Evolutionary conservation across 139 green algal species (phyloP).

Genomic region (Diplosphaera chodatii): DNA sequence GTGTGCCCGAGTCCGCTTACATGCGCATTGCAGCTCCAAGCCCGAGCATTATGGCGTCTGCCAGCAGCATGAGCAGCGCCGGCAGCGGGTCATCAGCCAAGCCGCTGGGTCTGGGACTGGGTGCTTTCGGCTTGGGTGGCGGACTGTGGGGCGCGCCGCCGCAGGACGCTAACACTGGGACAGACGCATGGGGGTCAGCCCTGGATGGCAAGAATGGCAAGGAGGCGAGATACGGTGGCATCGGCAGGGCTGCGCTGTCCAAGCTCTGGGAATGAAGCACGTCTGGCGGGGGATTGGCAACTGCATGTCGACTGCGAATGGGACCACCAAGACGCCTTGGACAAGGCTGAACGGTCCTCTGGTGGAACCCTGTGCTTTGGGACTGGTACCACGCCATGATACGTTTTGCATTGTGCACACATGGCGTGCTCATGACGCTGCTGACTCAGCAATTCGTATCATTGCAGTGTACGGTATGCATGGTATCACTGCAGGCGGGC

Average conservation of each 20-base stretch:
- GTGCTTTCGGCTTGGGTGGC: neutral
- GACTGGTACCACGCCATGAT: too few relatives aligned
- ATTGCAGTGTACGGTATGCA: too few relatives aligned
- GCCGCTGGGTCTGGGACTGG: neutral
- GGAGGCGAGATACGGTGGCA: neutral
- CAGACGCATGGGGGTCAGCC: neutral
- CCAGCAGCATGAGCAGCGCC: neutral
- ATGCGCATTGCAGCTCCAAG: too few relatives aligned
- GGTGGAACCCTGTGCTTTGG: too few relatives aligned
- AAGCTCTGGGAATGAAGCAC: neutral
- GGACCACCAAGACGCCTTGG: too few relatives aligned
- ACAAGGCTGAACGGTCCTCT: too few relatives aligned
- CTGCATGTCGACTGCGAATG: too few relatives aligned
- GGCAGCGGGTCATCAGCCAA: neutral
- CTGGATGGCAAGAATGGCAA: neutral
- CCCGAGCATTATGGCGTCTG: too few relatives aligned
- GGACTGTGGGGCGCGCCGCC: neutral
- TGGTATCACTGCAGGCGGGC: too few relatives aligned
- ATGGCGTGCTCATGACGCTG: conserved; percentile 42
- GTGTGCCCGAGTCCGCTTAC: neutral
- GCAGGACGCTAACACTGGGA: neutral
- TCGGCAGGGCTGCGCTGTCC: neutral
- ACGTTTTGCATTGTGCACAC: too few relatives aligned
- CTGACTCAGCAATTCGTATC: conserved; percentile 58
- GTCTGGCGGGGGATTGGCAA: too few relatives aligned